A percentile compares a stretch with the other conserved stretches of the same genome.
phyloP scores from a whole-genome alignment of 805 yeast genomes.

The Myxozyma neglecta region DNA sequence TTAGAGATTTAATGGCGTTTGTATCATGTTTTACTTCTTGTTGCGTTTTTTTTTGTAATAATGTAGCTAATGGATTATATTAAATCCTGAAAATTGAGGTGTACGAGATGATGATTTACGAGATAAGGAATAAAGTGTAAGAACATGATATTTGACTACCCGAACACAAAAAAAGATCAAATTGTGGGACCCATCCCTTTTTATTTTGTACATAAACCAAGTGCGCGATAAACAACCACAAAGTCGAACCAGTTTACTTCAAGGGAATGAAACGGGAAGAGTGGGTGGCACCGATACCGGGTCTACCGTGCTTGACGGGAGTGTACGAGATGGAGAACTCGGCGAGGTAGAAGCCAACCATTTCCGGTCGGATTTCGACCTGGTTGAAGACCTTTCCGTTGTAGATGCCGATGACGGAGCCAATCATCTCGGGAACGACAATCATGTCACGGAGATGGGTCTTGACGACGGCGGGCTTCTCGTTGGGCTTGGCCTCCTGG shows the following conservation, averaged over 20 bases:
- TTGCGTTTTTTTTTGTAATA: too few species aligned
- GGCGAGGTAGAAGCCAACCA: constrained; percentile 99
- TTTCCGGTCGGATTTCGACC: constrained; percentile 97
- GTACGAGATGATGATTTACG: too few species aligned
- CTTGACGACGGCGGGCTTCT: constrained; percentile 97
- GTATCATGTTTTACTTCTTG: too few species aligned
- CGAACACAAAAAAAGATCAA: constrained; percentile 3
- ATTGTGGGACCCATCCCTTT: constrained; percentile 5
- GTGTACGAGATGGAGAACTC: constrained; percentile 99
- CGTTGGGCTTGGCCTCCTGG: constrained; percentile 77
- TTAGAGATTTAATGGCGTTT: too few species aligned
- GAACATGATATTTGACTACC: neutral
- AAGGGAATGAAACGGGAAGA: constrained; percentile 45
- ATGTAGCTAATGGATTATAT: too few species aligned
- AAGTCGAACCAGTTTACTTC: constrained; percentile 25
- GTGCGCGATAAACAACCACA: neutral
- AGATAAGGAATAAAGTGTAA: neutral
- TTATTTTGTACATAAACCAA: constrained; percentile 18
- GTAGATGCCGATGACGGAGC: constrained; percentile 98
- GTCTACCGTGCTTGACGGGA: constrained; percentile 99
- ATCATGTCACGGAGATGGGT: constrained; percentile 99
- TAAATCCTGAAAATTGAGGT: too few species aligned
- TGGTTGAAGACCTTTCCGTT: constrained; percentile 99
- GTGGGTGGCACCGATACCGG: constrained; percentile 64
- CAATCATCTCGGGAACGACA: constrained; percentile 99